phyloP scores from a whole-genome alignment of 2,329 filamentous ascomycete species.

The Claviceps capensis region DNA sequence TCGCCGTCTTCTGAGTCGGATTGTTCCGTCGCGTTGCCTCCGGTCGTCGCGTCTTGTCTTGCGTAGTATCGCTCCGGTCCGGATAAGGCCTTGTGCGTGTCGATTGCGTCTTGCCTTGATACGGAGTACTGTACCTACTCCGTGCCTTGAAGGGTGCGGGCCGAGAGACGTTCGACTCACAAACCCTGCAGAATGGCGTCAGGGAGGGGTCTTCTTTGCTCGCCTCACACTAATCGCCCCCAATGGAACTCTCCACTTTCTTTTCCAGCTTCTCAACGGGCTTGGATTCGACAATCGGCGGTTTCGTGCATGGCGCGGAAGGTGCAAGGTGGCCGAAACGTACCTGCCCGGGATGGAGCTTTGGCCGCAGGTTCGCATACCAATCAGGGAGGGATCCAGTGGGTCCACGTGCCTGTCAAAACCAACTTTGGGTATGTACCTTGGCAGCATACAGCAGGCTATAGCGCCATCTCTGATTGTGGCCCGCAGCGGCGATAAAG shows the following conservation, averaged over 20 bases:
- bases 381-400: too few relatives aligned
- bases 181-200: constrained; percentile 4
- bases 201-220: background rate
- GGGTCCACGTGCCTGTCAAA: too few relatives aligned
- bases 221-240: background rate
- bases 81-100: background rate
- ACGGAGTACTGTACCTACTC: too few relatives aligned
- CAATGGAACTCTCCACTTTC: background rate
- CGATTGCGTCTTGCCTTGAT: background rate
- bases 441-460: background rate
- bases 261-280: background rate
- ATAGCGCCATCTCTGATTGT: background rate
- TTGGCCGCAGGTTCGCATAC: too few relatives aligned
- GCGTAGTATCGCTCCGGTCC: background rate
- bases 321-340: background rate
- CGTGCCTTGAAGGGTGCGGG: background rate
- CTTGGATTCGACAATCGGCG: background rate
- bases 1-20: background rate
- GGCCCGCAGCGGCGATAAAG: background rate
- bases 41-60: background rate
- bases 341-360: background rate
- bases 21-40: background rate
- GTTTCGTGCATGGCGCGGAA: background rate
- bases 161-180: constrained; percentile 5
- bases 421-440: background rate